Evolutionary conservation across 2,329 filamentous ascomycete genomes (phyloP).

Genomic region (Hypoxylon sp.): DNA sequence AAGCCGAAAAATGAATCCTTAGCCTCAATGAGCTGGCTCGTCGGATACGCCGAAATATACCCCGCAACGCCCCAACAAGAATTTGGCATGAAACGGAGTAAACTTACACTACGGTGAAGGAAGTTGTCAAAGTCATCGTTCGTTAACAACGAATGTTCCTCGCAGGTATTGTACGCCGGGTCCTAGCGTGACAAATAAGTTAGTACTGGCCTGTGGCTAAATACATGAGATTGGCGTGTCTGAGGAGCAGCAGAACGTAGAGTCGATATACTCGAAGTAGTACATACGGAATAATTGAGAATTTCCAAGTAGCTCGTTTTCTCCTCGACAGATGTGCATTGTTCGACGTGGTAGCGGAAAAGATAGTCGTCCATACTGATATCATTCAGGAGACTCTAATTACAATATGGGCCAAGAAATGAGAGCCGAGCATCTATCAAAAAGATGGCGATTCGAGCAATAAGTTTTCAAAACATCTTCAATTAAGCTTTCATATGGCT

Average conservation of each 20-base stretch:
- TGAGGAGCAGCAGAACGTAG: slow-evolving; percentile 25
- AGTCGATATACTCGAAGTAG: neutral
- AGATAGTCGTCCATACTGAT: slow-evolving; percentile 71
- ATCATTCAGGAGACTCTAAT: slow-evolving; percentile 10
- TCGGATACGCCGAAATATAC: slow-evolving; percentile 17
- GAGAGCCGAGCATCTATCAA: slow-evolving; percentile 24
- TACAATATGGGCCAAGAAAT: slow-evolving; percentile 3
- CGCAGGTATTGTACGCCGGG: slow-evolving; percentile 63
- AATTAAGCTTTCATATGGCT: slow-evolving; percentile 25
- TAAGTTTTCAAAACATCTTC: slow-evolving; percentile 22
- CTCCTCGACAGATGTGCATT: slow-evolving; percentile 66
- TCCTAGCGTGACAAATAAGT: slow-evolving; percentile 58
- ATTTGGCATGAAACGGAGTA: slow-evolving; percentile 1
- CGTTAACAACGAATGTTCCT: slow-evolving; percentile 65
- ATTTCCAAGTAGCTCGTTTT: slow-evolving; percentile 70
- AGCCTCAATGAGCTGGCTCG: neutral
- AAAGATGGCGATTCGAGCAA: slow-evolving; percentile 10
- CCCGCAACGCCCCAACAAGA: slow-evolving; percentile 14
- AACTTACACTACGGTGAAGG: slow-evolving; percentile 63
- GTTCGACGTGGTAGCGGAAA: slow-evolving; percentile 64
- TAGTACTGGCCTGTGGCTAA: slow-evolving; percentile 8
- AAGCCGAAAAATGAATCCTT: neutral
- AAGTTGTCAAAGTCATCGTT: slow-evolving; percentile 72
- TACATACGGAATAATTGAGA: slow-evolving; percentile 70
- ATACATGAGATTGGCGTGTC: slow-evolving; percentile 10